Percentiles rank a stretch among this genome's conserved stretches.
Conservation (phyloP, 2,329 filamentous ascomycete species). For the Aspergillus chevalieri region DNA sequence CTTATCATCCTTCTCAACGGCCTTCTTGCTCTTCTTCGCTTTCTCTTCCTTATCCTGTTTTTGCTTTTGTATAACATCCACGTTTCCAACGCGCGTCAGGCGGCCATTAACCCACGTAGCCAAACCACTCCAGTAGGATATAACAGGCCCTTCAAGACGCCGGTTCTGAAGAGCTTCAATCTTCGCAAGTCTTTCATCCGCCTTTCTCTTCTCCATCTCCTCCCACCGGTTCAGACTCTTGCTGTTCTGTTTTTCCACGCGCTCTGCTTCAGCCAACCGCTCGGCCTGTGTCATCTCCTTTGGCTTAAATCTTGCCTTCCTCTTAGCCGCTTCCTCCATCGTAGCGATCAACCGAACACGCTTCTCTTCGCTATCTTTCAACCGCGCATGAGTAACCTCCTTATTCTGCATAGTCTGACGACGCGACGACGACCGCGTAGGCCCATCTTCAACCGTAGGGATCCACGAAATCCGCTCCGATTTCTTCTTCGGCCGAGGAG, state of each 20-base stretch:
- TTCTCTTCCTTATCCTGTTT: slow-evolving; percentile 45
- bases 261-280: slow-evolving; percentile 71
- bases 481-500: slow-evolving; percentile 57
- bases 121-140: slow-evolving; percentile 90
- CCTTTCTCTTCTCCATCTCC: slow-evolving; percentile 79
- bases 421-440: slow-evolving; percentile 56
- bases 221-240: slow-evolving; percentile 93
- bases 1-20: slow-evolving; percentile 24
- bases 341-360: slow-evolving; percentile 45
- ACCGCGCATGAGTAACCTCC: slow-evolving; percentile 46
- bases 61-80: slow-evolving; percentile 37
- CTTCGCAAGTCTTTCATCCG: slow-evolving; percentile 74
- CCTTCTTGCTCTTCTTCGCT: slow-evolving; percentile 30
- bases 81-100: slow-evolving; percentile 63
- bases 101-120: slow-evolving; percentile 74
- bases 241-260: slow-evolving; percentile 77
- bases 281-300: slow-evolving; percentile 82
- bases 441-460: slow-evolving; percentile 56
- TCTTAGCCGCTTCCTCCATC: slow-evolving; percentile 56
- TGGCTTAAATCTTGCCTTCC: slow-evolving; percentile 67
- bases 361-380: slow-evolving; percentile 46
- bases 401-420: slow-evolving; percentile 62
- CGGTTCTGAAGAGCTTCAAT: slow-evolving; percentile 83
- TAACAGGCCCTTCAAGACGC: slow-evolving; percentile 78
- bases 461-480: slow-evolving; percentile 67